Conservation (phyloP, 2,329 filamentous ascomycete genomes). For the Penicillium concentricum region DNA sequence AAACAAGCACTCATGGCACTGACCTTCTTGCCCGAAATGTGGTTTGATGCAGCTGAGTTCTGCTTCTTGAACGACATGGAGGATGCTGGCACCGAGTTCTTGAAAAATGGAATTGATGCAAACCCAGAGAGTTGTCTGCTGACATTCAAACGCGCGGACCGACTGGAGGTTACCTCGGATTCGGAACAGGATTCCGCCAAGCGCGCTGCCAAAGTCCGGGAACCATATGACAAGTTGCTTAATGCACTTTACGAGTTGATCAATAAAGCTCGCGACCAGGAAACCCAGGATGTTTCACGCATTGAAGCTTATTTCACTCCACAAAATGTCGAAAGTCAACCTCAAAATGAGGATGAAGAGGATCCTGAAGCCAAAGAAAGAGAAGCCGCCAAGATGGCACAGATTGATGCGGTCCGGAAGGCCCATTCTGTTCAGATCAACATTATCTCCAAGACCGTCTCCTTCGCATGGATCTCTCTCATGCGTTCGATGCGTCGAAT, state of each 20-base stretch:
- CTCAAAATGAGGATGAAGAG: slow-evolving; percentile 53
- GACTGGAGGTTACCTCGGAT: slow-evolving; percentile 75
- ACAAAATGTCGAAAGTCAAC: slow-evolving; percentile 39
- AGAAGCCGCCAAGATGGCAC: slow-evolving; percentile 53
- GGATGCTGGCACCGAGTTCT: slow-evolving; percentile 72
- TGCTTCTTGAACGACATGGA: slow-evolving; percentile 76
- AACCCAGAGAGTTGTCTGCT: slow-evolving; percentile 93
- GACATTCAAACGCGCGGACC: slow-evolving; percentile 84
- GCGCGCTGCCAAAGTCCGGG: slow-evolving; percentile 71
- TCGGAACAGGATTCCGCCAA: slow-evolving; percentile 68
- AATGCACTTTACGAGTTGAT: slow-evolving; percentile 86
- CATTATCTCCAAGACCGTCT: slow-evolving; percentile 78
- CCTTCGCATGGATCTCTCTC: slow-evolving; percentile 90
- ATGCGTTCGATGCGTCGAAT: slow-evolving; percentile 92
- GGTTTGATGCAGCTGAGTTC: slow-evolving; percentile 93
- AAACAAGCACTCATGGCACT: slow-evolving; percentile 91
- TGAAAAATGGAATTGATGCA: slow-evolving; percentile 77
- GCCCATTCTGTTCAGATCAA: slow-evolving; percentile 71
- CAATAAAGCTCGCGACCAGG: slow-evolving; percentile 65
- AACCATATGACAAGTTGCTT: slow-evolving; percentile 78
- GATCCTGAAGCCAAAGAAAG: slow-evolving; percentile 52
- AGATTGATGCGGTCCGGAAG: slow-evolving; percentile 60
- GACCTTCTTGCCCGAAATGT: slow-evolving; percentile 92
- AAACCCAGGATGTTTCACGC: slow-evolving; percentile 59
- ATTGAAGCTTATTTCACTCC: slow-evolving; percentile 56